Conservation (phyloP, 2,329 filamentous ascomycete genomes). For the Chrysoporthe deuterocubensis region DNA sequence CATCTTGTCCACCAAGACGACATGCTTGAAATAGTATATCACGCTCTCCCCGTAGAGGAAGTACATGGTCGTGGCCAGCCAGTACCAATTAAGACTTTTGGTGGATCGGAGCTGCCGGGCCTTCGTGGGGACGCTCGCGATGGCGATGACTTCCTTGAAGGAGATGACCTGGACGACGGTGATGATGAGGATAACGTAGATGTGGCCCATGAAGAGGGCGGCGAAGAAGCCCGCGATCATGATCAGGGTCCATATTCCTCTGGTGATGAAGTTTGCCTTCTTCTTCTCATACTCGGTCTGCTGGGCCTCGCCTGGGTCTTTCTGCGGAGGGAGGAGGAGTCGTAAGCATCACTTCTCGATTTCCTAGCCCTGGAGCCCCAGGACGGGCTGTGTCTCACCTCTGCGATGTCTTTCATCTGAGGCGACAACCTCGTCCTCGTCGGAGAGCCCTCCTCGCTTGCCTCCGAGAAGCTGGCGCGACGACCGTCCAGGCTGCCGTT, state of each 20-base stretch:
- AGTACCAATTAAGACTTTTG: conserved; percentile 98
- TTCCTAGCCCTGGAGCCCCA: neutral
- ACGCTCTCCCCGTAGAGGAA: conserved; percentile 98
- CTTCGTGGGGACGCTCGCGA: conserved; percentile 90
- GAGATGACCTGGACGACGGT: conserved; percentile 94
- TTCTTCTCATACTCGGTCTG: conserved; percentile 91
- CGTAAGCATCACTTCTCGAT: conserved; percentile 30
- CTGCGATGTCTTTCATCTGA: conserved; percentile 44
- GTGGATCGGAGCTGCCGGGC: conserved; percentile 91
- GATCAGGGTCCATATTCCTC: conserved; percentile 96
- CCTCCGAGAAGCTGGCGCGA: conserved; percentile 73
- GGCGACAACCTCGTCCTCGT: conserved; percentile 35
- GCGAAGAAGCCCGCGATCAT: conserved; percentile 96
- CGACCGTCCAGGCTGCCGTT: conserved; percentile 58
- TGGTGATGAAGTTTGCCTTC: conserved; percentile 95
- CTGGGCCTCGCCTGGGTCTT: conserved; percentile 47
- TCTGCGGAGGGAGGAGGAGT: conserved; percentile 39
- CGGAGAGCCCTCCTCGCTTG: conserved; percentile 60
- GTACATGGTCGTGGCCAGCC: conserved; percentile 98
- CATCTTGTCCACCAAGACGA: conserved; percentile 91
- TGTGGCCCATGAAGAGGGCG: conserved; percentile 92
- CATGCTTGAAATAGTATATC: conserved; percentile 99
- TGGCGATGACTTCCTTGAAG: conserved; percentile 99
- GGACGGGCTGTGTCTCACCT: conserved; percentile 35
- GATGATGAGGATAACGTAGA: conserved; percentile 93